Conservation (phyloP, 768 basidiomycete species). For the Termitomyces sp. region DNA sequence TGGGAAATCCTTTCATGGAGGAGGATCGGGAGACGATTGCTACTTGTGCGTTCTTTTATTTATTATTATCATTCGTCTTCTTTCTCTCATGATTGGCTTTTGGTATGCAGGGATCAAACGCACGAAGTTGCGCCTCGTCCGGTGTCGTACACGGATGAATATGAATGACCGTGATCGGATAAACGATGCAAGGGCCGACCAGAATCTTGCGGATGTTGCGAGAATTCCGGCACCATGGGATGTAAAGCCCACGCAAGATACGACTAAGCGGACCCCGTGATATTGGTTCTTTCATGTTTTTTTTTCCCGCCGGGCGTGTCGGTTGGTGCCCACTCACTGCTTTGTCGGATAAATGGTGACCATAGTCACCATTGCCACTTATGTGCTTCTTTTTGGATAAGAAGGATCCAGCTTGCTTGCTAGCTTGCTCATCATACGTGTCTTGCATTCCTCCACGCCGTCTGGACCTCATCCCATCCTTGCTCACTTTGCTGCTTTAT, state of each 20-base stretch:
- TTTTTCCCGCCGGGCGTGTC: neutral
- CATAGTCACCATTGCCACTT: too few relatives aligned
- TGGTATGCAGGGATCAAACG: conserved; percentile 68
- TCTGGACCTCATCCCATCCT: neutral
- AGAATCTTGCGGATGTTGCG: conserved; percentile 73
- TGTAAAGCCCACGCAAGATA: conserved; percentile 34
- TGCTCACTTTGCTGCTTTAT: neutral
- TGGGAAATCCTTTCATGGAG: conserved; percentile 80
- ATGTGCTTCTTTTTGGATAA: neutral
- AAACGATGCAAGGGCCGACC: conserved; percentile 73
- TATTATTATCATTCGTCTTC: neutral
- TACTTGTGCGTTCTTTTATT: conserved; percentile 50
- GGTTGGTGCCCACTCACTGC: neutral
- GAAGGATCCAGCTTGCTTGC: neutral
- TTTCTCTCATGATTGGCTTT: neutral
- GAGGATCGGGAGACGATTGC: conserved; percentile 79
- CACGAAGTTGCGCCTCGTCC: conserved; percentile 78
- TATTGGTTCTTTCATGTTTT: neutral
- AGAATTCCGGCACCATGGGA: conserved; percentile 75
- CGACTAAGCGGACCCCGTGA: conserved; percentile 12
- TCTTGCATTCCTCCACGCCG: neutral
- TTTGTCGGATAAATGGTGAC: neutral
- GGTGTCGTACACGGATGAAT: conserved; percentile 72
- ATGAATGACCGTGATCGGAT: conserved; percentile 74
- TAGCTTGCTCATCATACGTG: neutral